Percentiles rank a stretch among this genome's conserved stretches.
These are phyloP conservation scores for Didymella pomorum DNA, from an alignment of 2,329 filamentous ascomycete genomes.

Conservation along the genomic window DNA sequence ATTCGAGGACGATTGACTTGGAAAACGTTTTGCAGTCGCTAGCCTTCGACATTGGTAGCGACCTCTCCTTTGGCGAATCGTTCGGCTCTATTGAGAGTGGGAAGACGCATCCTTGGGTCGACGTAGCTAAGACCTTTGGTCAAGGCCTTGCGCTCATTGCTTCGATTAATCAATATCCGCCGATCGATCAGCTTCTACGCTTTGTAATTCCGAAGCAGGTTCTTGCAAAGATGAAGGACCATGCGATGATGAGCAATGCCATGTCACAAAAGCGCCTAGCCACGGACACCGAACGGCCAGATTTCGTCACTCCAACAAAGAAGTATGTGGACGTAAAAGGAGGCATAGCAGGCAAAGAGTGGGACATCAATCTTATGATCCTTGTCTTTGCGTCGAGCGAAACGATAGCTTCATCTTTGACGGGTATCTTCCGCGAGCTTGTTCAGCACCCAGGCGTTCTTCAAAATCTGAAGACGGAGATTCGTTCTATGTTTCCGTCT, in stretches of 20 bases:
- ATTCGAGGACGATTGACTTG: slow-evolving; percentile 26
- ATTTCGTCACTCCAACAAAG: slow-evolving; percentile 40
- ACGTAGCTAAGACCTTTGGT: slow-evolving; percentile 36
- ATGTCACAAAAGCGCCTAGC: slow-evolving; percentile 37
- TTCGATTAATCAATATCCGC: slow-evolving; percentile 36
- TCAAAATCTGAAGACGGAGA: slow-evolving; percentile 33
- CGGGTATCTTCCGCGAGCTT: slow-evolving; percentile 46
- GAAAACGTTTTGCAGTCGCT: slow-evolving; percentile 29
- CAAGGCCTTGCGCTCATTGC: slow-evolving; percentile 43
- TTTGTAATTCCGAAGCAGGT: slow-evolving; percentile 38
- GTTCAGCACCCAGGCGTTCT: slow-evolving; percentile 41
- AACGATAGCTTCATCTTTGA: slow-evolving; percentile 53
- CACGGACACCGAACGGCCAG: slow-evolving; percentile 30
- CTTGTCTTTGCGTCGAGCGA: slow-evolving; percentile 56
- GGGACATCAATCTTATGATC: slow-evolving; percentile 49
- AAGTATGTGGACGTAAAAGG: slow-evolving; percentile 33
- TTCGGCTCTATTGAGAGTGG: slow-evolving; percentile 51
- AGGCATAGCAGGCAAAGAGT: slow-evolving; percentile 40
- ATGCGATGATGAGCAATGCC: slow-evolving; percentile 34
- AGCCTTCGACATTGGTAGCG: slow-evolving; percentile 48
- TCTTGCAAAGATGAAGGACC: slow-evolving; percentile 31
- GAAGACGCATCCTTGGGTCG: slow-evolving; percentile 52
- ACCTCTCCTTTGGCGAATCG: slow-evolving; percentile 62
- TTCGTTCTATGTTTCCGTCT: slow-evolving; percentile 33
- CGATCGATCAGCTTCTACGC: slow-evolving; percentile 33